Conservation (phyloP, 1,284 basidiomycete species). For the Clitocybe nebularis region DNA sequence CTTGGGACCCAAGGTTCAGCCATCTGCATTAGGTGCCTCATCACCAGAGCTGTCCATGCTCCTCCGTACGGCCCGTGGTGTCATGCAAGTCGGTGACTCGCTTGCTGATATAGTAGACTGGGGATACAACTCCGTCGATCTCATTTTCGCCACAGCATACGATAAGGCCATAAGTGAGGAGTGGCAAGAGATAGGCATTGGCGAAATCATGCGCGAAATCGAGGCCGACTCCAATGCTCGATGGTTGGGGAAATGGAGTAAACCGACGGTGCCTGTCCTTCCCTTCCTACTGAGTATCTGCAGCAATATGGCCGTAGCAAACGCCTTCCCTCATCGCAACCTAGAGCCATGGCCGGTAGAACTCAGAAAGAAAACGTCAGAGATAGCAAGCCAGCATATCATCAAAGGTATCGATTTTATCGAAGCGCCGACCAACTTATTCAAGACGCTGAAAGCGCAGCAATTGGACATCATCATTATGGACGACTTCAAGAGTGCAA, state of each 20-base stretch:
- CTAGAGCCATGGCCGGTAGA: conserved; percentile 6
- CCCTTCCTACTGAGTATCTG: conserved; percentile 12
- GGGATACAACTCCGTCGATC: conserved; percentile 14
- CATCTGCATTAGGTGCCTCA: background rate
- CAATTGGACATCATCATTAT: conserved; percentile 3
- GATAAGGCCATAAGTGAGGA: background rate
- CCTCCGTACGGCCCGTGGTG: conserved; percentile 5
- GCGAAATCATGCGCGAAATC: conserved; percentile 5
- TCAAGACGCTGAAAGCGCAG: conserved; percentile 1
- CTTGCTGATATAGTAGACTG: conserved; percentile 6
- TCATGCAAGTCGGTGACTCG: conserved; percentile 7
- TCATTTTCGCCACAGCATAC: conserved; percentile 2
- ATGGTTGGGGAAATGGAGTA: conserved; percentile 14
- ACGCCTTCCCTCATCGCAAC: conserved; percentile 15
- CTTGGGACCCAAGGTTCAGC: background rate
- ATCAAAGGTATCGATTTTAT: conserved; percentile 8
- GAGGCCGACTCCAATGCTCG: conserved; percentile 5
- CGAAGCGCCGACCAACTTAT: conserved; percentile 8
- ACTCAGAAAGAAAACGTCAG: conserved; percentile 2
- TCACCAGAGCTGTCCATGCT: conserved; percentile 6
- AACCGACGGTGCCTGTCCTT: conserved; percentile 8
- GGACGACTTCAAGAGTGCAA: conserved; percentile 13
- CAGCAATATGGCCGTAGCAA: conserved; percentile 14
- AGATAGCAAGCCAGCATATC: background rate
- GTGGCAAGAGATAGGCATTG: conserved; percentile 3